These are phyloP conservation scores for Rhazya stricta DNA, from an alignment of 257 asterid genomes.

Conservation along the genomic window DNA sequence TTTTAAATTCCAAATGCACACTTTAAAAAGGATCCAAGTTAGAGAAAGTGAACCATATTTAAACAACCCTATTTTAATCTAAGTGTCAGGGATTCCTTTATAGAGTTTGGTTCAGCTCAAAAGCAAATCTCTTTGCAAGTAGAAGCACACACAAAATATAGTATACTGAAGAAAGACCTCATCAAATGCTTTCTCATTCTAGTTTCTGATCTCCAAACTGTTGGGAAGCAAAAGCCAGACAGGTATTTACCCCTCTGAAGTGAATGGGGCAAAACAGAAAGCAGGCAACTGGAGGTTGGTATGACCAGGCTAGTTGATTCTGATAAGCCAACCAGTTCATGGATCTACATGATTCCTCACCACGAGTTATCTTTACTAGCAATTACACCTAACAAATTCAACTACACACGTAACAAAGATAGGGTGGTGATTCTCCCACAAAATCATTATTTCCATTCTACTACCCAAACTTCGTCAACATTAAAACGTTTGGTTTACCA, in stretches of 20 bases:
- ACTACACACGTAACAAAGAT: not conserved
- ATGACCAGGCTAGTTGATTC: not conserved
- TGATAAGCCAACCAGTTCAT: not conserved
- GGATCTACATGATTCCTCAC: not conserved
- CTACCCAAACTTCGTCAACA: not conserved
- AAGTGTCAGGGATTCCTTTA: not conserved
- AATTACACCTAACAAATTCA: not conserved
- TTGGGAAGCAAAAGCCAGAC: not conserved
- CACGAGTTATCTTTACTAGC: not conserved
- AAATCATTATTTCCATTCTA: not conserved
- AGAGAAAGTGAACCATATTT: not conserved
- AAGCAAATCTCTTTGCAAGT: not conserved
- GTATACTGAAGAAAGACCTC: not conserved
- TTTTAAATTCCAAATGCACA: no score
- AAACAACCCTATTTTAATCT: not conserved
- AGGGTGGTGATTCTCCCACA: not conserved
- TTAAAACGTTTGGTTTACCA: not conserved
- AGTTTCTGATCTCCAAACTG: not conserved
- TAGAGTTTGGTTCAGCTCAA: not conserved
- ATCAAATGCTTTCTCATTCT: not conserved
- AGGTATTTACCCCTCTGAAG: not conserved
- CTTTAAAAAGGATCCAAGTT: not conserved
- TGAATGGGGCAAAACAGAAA: not conserved
- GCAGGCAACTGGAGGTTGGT: not conserved
- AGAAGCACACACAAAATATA: not conserved